Conservation (phyloP, 2,329 filamentous ascomycete genomes). For the Didymella sp. region DNA sequence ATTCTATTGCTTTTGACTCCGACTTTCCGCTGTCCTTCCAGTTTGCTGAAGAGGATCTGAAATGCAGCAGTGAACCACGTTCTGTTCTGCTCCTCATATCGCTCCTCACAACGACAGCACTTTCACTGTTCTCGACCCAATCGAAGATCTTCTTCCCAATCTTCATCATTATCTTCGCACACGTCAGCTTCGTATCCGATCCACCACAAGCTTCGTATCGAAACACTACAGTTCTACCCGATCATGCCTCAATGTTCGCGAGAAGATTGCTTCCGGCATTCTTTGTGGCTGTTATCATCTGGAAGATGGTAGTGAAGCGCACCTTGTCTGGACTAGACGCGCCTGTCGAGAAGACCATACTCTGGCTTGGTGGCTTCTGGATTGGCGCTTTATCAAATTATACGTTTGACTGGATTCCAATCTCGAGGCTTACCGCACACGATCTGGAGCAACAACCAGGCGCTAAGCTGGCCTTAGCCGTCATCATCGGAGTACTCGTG, state of each 20-base stretch:
- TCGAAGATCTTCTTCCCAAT: slow-evolving; percentile 80
- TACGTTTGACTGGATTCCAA: slow-evolving; percentile 91
- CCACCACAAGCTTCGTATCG: slow-evolving; percentile 70
- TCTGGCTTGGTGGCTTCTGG: slow-evolving; percentile 91
- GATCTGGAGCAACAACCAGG: slow-evolving; percentile 90
- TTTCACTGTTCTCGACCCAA: slow-evolving; percentile 80
- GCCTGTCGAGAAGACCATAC: slow-evolving; percentile 83
- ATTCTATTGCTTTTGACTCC: slow-evolving; percentile 79
- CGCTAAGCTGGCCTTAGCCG: slow-evolving; percentile 78
- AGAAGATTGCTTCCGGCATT: slow-evolving; percentile 85
- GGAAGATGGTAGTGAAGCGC: slow-evolving; percentile 78
- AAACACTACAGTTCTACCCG: slow-evolving; percentile 57
- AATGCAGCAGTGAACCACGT: slow-evolving; percentile 71
- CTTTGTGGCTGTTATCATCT: slow-evolving; percentile 85
- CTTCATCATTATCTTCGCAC: slow-evolving; percentile 84
- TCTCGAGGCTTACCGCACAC: slow-evolving; percentile 83
- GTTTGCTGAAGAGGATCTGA: slow-evolving; percentile 70
- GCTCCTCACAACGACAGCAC: slow-evolving; percentile 71
- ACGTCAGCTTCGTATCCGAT: slow-evolving; percentile 87
- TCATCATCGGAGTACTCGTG: slow-evolving; percentile 74
- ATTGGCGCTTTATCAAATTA: slow-evolving; percentile 92
- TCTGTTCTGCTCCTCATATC: slow-evolving; percentile 83
- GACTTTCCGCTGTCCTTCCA: slow-evolving; percentile 87
- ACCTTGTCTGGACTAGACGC: slow-evolving; percentile 75
- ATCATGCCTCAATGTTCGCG: slow-evolving; percentile 62